Conservation (phyloP, 495 filamentous ascomycete genomes). For the Jackrogersella minutella region DNA sequence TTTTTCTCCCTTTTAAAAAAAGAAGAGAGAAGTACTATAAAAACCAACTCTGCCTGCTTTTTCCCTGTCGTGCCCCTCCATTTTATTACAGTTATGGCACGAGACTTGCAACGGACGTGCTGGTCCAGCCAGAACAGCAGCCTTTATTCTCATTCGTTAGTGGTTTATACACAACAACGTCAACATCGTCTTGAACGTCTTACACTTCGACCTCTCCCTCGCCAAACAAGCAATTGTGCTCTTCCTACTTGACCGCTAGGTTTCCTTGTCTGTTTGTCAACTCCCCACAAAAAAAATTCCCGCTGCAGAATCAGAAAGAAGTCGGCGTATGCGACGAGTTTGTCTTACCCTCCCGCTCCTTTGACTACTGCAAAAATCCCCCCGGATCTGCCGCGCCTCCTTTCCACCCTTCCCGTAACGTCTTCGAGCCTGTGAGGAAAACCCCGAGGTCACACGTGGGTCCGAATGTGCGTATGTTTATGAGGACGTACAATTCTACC, state of each 20-base stretch:
- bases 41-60: slow-evolving; percentile 52
- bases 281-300: slow-evolving; percentile 32
- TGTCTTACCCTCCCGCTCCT: slow-evolving; percentile 26
- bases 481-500: slow-evolving; percentile 30
- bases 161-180: slow-evolving; percentile 39
- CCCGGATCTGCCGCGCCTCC: slow-evolving; percentile 36
- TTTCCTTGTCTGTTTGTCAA: slow-evolving; percentile 6
- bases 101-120: slow-evolving; percentile 53
- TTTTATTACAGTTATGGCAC: slow-evolving; percentile 52
- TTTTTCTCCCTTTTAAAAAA: slow-evolving; percentile 36
- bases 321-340: slow-evolving; percentile 37
- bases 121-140: slow-evolving; percentile 51
- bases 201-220: slow-evolving; percentile 7
- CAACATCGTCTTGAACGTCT: slow-evolving; percentile 22
- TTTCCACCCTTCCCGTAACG: slow-evolving; percentile 34
- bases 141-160: slow-evolving; percentile 24
- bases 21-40: slow-evolving; percentile 48
- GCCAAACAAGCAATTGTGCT: slow-evolving; percentile 12
- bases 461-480: slow-evolving; percentile 33
- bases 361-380: slow-evolving; percentile 23
- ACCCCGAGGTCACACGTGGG: slow-evolving; percentile 38
- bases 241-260: slow-evolving; percentile 27
- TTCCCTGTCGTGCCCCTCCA: slow-evolving; percentile 51
- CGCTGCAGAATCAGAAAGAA: slow-evolving; percentile 27
- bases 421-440: slow-evolving; percentile 29